These are phyloP conservation scores for Nakaseomyces sp. DNA, from an alignment of 1,139 yeast genomes.

Conservation along the genomic window DNA sequence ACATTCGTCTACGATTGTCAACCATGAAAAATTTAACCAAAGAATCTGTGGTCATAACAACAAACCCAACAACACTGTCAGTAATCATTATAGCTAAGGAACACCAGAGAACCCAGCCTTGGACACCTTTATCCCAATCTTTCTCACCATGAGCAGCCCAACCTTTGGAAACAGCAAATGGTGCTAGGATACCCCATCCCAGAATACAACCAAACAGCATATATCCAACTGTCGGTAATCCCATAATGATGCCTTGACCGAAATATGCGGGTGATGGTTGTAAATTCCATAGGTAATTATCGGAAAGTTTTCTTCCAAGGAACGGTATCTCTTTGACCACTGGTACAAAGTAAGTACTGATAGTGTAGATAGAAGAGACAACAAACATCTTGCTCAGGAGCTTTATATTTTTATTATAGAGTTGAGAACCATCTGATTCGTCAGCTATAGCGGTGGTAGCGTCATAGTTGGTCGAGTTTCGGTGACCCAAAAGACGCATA, in stretches of 20 bases:
- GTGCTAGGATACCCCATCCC: slow-evolving; percentile 90
- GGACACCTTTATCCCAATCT: slow-evolving; percentile 90
- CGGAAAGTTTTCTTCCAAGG: slow-evolving; percentile 60
- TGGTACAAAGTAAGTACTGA: slow-evolving; percentile 66
- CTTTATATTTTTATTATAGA: slow-evolving; percentile 49
- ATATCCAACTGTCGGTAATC: slow-evolving; percentile 79
- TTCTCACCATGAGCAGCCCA: slow-evolving; percentile 79
- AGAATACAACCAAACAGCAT: slow-evolving; percentile 84
- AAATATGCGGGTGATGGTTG: slow-evolving; percentile 97
- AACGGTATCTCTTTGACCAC: slow-evolving; percentile 59
- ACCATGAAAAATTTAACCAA: slow-evolving; percentile 25
- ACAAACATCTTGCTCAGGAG: slow-evolving; percentile 53
- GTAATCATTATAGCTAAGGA: slow-evolving; percentile 89
- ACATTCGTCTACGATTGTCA: slow-evolving; percentile 21
- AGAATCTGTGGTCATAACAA: slow-evolving; percentile 51
- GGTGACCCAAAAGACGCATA: slow-evolving; percentile 3
- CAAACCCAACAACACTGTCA: slow-evolving; percentile 77
- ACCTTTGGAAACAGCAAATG: slow-evolving; percentile 54
- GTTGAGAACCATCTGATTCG: slow-evolving; percentile 11
- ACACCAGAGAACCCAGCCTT: slow-evolving; percentile 97
- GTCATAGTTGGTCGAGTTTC: background rate
- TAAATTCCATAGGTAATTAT: slow-evolving; percentile 70
- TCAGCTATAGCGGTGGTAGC: background rate
- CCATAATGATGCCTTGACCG: slow-evolving; percentile 98
- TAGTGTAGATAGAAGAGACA: slow-evolving; percentile 64